phyloP scores from a whole-genome alignment of 2,329 filamentous ascomycete species.

The Hymenoscyphus infarciens region DNA sequence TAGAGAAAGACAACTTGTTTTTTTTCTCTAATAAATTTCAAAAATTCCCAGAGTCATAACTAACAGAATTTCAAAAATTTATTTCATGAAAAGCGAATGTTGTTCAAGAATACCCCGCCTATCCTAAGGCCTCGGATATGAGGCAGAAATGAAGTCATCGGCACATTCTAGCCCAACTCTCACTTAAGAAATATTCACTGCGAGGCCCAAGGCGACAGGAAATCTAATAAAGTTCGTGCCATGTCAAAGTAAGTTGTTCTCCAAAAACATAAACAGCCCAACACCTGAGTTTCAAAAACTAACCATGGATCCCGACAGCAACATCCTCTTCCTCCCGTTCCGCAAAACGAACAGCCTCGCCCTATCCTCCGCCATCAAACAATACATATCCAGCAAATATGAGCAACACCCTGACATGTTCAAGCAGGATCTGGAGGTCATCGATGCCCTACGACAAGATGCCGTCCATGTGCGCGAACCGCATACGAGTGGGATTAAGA shows the following conservation, averaged over 20 bases:
- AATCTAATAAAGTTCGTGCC: not conserved
- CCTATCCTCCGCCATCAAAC: conserved; percentile 77
- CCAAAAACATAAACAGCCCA: not conserved
- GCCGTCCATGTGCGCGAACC: conserved; percentile 88
- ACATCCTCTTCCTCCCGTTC: conserved; percentile 58
- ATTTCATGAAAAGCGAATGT: no score
- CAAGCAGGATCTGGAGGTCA: conserved; percentile 77
- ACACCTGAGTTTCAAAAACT: not conserved
- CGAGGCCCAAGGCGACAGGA: not conserved
- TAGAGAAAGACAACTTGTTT: no score
- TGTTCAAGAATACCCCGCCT: no score
- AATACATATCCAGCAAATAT: conserved; percentile 98
- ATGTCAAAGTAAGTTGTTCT: conserved; percentile 10
- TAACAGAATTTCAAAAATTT: no score
- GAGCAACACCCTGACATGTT: conserved; percentile 99
- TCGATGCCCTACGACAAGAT: conserved; percentile 77
- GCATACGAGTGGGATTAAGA: conserved; percentile 79
- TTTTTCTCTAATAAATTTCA: no score
- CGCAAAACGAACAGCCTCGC: conserved; percentile 77
- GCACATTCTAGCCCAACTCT: not conserved
- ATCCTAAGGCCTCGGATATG: not conserved
- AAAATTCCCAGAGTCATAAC: no score
- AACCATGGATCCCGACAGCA: conserved; percentile 24
- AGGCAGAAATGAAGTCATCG: conserved; percentile 17
- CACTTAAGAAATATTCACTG: conserved; percentile 2